Percentiles rank a stretch among this genome's conserved stretches.
These are phyloP conservation scores for Trichoderma aggressivum DNA, from an alignment of 2,329 filamentous ascomycete species.

Conservation along the genomic window DNA sequence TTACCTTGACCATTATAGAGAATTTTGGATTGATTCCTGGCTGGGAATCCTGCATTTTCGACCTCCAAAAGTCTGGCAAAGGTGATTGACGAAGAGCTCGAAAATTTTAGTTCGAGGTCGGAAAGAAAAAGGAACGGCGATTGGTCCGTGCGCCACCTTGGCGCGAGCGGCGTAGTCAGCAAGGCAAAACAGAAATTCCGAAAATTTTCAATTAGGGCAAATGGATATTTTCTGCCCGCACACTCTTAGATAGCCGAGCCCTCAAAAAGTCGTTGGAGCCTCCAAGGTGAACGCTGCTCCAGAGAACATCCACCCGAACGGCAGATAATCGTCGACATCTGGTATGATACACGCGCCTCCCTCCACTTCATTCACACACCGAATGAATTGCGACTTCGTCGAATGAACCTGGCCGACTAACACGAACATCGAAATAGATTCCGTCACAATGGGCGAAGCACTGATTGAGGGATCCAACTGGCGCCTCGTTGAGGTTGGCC, in stretches of 20 bases:
- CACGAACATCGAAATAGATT: slow-evolving; percentile 28
- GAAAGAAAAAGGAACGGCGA: slow-evolving; percentile 2
- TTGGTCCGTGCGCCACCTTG: slow-evolving; percentile 20
- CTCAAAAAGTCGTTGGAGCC: slow-evolving; percentile 42
- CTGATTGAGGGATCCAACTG: slow-evolving; percentile 78
- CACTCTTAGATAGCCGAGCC: slow-evolving; percentile 35
- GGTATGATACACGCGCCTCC: slow-evolving; percentile 36
- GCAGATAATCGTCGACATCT: slow-evolving; percentile 39
- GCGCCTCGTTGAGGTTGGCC: slow-evolving; percentile 98
- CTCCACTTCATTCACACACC: slow-evolving; percentile 24
- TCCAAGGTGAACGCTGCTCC: slow-evolving; percentile 36
- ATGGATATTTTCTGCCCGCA: slow-evolving; percentile 41
- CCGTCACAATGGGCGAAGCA: slow-evolving; percentile 77
- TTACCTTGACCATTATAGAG: slow-evolving; percentile 28
- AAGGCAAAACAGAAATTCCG: slow-evolving; percentile 32
- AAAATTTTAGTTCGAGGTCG: slow-evolving; percentile 8
- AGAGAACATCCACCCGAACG: slow-evolving; percentile 38
- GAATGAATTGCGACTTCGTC: slow-evolving; percentile 13
- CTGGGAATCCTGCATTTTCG: not conserved
- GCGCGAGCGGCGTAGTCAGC: not conserved
- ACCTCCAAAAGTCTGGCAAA: not conserved
- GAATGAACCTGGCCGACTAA: slow-evolving; percentile 32
- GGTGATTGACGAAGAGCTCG: slow-evolving; percentile 10
- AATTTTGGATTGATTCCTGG: not conserved
- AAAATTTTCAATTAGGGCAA: slow-evolving; percentile 40